phyloP scores from a whole-genome alignment of 257 asterid species.

The Solanum ahanhuiri region DNA sequence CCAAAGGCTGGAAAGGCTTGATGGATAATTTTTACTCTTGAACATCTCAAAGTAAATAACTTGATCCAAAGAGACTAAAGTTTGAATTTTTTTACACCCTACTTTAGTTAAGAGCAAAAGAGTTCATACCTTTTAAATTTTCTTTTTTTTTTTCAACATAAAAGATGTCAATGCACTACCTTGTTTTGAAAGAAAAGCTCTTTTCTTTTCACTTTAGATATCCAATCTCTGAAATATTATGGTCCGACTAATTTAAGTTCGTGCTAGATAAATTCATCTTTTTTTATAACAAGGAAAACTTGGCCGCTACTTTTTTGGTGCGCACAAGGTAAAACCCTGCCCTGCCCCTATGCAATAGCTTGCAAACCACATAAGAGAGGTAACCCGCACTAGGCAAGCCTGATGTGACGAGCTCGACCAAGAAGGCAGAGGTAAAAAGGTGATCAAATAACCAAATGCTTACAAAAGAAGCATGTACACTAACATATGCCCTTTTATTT shows the following conservation, averaged over 20 bases:
- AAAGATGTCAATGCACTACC: not conserved
- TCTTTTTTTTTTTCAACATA: not conserved
- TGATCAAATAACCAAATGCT: conserved; percentile 7
- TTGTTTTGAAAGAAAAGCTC: not conserved
- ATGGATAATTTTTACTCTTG: not conserved
- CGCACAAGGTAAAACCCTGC: accelerated
- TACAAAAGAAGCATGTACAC: conserved; percentile 16
- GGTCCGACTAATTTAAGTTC: not conserved
- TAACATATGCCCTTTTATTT: not conserved
- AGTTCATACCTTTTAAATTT: not conserved
- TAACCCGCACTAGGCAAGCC: too few relatives aligned
- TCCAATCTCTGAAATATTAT: not conserved
- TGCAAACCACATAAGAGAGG: not conserved
- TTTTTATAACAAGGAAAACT: too few relatives aligned
- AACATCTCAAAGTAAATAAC: not conserved
- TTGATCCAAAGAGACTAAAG: not conserved
- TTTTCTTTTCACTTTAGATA: not conserved
- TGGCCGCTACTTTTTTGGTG: too few relatives aligned
- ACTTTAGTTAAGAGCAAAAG: not conserved
- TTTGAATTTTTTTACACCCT: not conserved
- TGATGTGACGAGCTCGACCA: too few relatives aligned
- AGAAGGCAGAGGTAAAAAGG: not conserved
- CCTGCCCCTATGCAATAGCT: not conserved
- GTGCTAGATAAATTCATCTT: not conserved
- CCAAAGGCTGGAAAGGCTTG: not conserved